Conservation (phyloP, 352 stramenopile genomes). For the Elongisporangium undulatum region DNA sequence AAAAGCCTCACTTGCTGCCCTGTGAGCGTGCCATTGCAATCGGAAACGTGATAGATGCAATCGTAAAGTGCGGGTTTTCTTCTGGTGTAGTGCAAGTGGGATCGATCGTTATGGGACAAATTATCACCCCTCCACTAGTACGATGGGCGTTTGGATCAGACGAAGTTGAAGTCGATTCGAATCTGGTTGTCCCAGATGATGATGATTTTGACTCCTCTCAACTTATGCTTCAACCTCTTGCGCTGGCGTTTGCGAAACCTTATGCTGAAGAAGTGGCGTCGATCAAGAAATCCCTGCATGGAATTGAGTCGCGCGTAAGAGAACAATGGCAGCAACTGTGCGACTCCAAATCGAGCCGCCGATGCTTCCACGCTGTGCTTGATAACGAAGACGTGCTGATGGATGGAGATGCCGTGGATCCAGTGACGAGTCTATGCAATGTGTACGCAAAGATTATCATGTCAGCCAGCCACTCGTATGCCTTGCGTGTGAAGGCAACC, state of each 20-base stretch:
- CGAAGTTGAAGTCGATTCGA: constrained; percentile 4
- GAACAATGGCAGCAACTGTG: constrained; percentile 41
- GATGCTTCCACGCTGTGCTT: constrained; percentile 27
- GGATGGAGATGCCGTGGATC: constrained; percentile 7
- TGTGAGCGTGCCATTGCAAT: constrained; percentile 14
- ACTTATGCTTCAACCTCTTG: neutral
- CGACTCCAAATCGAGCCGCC: constrained; percentile 30
- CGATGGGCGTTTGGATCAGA: constrained; percentile 35
- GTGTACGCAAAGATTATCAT: constrained; percentile 39
- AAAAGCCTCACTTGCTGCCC: neutral
- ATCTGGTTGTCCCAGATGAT: constrained; percentile 25
- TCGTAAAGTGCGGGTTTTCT: constrained; percentile 20
- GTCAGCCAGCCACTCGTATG: constrained; percentile 31
- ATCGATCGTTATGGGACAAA: constrained; percentile 15
- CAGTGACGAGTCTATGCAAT: constrained; percentile 24
- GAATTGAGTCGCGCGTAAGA: constrained; percentile 17
- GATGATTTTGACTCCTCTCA: constrained; percentile 8
- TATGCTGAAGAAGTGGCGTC: constrained; percentile 11
- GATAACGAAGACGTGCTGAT: constrained; percentile 2
- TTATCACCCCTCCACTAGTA: constrained; percentile 23
- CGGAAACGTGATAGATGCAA: constrained; percentile 33
- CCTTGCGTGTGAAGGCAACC: constrained; percentile 35
- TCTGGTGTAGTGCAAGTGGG: constrained; percentile 14
- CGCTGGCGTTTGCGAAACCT: neutral
- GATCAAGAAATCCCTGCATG: constrained; percentile 5